phyloP scores from a whole-genome alignment of 352 stramenopile genomes.

The Chrysophaeum taylorii region DNA sequence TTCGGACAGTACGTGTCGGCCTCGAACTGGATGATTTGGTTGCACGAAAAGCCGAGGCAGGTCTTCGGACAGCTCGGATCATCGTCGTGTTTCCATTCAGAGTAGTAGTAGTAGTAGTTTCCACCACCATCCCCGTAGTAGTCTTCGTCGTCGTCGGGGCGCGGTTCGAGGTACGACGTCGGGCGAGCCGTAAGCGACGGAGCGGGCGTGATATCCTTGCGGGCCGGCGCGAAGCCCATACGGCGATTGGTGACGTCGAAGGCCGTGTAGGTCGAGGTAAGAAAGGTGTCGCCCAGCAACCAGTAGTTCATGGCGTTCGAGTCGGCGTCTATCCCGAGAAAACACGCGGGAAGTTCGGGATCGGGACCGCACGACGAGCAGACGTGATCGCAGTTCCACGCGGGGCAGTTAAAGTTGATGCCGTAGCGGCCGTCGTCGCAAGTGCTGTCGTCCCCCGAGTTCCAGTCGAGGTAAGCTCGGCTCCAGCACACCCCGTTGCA shows the following conservation, averaged over 20 bases:
- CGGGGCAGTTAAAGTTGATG: background rate
- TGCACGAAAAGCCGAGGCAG: too few relatives aligned
- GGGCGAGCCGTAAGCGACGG: too few relatives aligned
- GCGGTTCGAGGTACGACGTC: too few relatives aligned
- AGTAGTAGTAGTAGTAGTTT: too few relatives aligned
- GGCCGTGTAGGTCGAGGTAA: background rate
- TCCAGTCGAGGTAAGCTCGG: background rate
- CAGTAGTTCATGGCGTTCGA: background rate
- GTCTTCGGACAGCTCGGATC: too few relatives aligned
- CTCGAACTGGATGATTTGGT: too few relatives aligned
- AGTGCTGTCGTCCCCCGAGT: background rate
- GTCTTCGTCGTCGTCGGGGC: too few relatives aligned
- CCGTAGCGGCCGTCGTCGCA: constrained; percentile 7
- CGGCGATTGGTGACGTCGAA: background rate
- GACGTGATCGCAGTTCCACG: background rate
- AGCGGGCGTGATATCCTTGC: too few relatives aligned
- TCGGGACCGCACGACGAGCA: background rate
- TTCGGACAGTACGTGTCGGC: too few relatives aligned
- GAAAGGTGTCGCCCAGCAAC: constrained; percentile 8
- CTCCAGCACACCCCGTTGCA: constrained; percentile 1
- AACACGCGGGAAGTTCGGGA: background rate
- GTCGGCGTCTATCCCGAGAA: background rate
- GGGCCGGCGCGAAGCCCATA: background rate
- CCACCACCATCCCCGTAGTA: too few relatives aligned
- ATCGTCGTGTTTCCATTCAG: too few relatives aligned